Evolutionary conservation across 108 stramenopile species (phyloP), one percentile per base, ranked within the genome.

Genomic region (Mediolabrus comicus): DNA sequence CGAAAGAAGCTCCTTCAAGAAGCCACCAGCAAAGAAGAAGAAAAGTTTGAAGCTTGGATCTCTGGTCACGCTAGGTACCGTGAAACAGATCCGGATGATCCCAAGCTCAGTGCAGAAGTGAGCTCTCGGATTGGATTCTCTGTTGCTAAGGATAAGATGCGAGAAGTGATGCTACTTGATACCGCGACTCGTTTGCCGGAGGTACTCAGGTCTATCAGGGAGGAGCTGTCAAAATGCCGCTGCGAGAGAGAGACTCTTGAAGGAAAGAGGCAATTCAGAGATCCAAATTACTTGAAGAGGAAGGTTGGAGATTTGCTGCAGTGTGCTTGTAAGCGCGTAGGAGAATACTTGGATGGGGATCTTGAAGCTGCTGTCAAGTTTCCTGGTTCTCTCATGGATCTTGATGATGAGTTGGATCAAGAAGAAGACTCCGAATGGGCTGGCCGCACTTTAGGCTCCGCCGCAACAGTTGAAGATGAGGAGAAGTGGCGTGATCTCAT

Each of bases 381-480:
- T 68, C 89, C 86, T 12, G 75, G 77, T 4, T 34, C 29, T 10
- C 56, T 91, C 30, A 81, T 74, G 57, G 82, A 83, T 26, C 74
- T 91, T 27, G 81, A 85, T 14, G 74, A 84, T 6, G 89, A 91
- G 68, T 46, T 91, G 16, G 83, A 86, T 3, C 69, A 68, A 14
- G 88, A 87, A 67, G 89, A 91, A 30, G 85, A 84, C 0, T 84
- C 82, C 14, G 83, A 87, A 25, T 91, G 89, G 89, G 54, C 30
- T 17, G 31, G 24, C 24, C 72, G 59, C 53, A 65, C 39, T 12
- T 60, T 91, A 17, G 67, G 69, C 41, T 57, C 51, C 3, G 82
- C 71, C 30, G 66, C 56, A 39, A 55, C 81, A 16, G 65, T 57
- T 17, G 77, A 80, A 25, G 79, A 76, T 5, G 89, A 91, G 61